Conservation (phyloP, 2,329 filamentous ascomycete genomes). For the Stagonosporopsis vannaccii region DNA sequence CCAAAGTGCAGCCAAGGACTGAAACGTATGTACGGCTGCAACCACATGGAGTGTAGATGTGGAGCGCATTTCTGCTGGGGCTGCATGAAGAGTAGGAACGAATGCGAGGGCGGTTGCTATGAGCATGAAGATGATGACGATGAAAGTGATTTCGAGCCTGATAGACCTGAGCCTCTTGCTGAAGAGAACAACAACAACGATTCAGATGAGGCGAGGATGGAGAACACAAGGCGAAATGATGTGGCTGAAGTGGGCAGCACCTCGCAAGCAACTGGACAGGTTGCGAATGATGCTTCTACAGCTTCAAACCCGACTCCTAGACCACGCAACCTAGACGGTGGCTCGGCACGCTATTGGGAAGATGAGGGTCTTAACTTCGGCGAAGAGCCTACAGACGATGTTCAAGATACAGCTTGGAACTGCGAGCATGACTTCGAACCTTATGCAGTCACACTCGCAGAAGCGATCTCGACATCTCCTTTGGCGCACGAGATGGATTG, state of each 20-base stretch:
- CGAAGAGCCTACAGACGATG: conserved; percentile 43
- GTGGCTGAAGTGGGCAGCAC: neutral
- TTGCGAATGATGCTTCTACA: neutral
- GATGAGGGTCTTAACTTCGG: conserved; percentile 43
- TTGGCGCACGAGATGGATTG: conserved; percentile 35
- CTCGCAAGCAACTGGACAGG: too few relatives aligned
- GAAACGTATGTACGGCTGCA: conserved; percentile 58
- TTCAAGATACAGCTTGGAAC: conserved; percentile 31
- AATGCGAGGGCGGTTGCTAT: conserved; percentile 37
- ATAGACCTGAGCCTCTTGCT: conserved; percentile 23
- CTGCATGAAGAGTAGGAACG: conserved; percentile 48
- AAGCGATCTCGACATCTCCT: conserved; percentile 17
- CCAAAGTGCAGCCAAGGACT: conserved; percentile 59
- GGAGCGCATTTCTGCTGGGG: conserved; percentile 60
- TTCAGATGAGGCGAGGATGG: neutral
- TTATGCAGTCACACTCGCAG: conserved; percentile 22
- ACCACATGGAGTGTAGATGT: conserved; percentile 58
- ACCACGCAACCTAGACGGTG: conserved; percentile 45
- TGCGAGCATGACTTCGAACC: conserved; percentile 36
- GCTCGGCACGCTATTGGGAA: conserved; percentile 42
- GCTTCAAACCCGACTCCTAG: conserved; percentile 10
- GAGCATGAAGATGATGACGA: conserved; percentile 34
- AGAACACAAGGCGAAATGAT: neutral
- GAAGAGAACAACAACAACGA: conserved; percentile 4
- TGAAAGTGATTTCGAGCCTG: conserved; percentile 33